Evolutionary conservation across 225 moss, liverwort and hornwort species (phyloP).

Genomic region (Polytrichum commune): DNA sequence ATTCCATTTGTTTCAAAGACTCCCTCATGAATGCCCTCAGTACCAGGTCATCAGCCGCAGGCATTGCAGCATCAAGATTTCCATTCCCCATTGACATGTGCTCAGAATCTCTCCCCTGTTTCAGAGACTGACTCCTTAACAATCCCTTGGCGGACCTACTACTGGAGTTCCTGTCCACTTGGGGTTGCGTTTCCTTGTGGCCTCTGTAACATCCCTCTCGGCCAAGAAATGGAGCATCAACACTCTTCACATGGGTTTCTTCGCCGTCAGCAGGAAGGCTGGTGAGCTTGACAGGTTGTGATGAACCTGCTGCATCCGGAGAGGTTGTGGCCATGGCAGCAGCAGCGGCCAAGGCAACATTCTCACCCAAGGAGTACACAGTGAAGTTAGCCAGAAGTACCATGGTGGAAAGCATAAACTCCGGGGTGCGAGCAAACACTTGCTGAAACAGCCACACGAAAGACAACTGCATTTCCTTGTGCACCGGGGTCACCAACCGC

Average conservation of each 20-base stretch:
- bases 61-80: not conserved
- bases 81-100: not conserved
- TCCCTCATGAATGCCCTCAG: constrained; percentile 47
- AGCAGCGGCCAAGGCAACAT: constrained; percentile 50
- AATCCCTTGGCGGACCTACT: too few relatives aligned
- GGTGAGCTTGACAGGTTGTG: not conserved
- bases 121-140: too few relatives aligned
- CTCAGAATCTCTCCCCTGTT: too few relatives aligned
- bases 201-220: constrained; percentile 5
- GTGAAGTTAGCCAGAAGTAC: constrained; percentile 73
- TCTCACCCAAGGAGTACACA: constrained; percentile 58
- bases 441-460: constrained; percentile 87
- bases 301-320: not conserved
- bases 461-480: constrained; percentile 69
- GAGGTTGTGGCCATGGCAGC: constrained; percentile 29
- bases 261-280: constrained; percentile 6
- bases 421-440: constrained; percentile 72
- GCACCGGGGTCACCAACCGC: constrained; percentile 49
- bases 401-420: constrained; percentile 78
- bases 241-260: not conserved
- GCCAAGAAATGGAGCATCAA: not conserved
- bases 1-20: constrained; percentile 56
- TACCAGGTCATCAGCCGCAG: constrained; percentile 26
- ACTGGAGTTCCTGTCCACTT: too few relatives aligned
- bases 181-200: not conserved